Base-by-base conservation (phyloP, 1,284 basidiomycete genomes). In the Cryptococcus deneoformans region DNA sequence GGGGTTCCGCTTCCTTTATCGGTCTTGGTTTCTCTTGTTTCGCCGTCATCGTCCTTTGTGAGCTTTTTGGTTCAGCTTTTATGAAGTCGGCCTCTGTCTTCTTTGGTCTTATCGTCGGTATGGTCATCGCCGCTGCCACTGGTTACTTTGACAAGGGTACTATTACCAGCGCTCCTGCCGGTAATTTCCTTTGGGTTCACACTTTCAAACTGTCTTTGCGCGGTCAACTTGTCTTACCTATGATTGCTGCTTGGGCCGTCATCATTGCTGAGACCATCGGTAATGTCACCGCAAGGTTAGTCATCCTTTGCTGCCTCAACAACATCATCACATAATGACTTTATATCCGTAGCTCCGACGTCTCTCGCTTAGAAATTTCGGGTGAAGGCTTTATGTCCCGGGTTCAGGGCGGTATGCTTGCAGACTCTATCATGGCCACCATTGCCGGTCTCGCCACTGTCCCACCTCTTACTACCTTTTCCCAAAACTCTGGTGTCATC, bases 401-500 rank as follows among this genome's bases (percentile, higher is more conserved):
- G 14, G 62, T 71, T 4, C 69, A 71, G 52, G 69, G 69, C 16
- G 69, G 69, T 39, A 67, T 71, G 61, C 63, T 71, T 24, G 67
- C 69, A 45, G 69, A 71, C 58, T 57, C 63, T 9, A 57, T 71
- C 47, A 56, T 59, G 14, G 69, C 66, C 24, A 69, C 66, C 7
- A 48, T 71, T 11, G 67, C 65, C 11, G 65, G 64, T 40, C 63
- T 71, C 44, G 61, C 61, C 7, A 71, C 69, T n/a, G 63, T 66
- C 10, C 66, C 69, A 1, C 67, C 69, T 11, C 62, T 71, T 34
- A 69, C 69, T 12, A 71, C 67, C 44, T 71, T 71, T 58, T 65
- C 69, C 14, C 69, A 71, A 46, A 71, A 71, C 63, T 60, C 67
- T 8, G 69, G 64, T 48, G 69, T 71, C 35, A 71, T 71, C 52